Evolutionary conservation across 2,329 filamentous ascomycete genomes (phyloP), one percentile per base, ranked within the genome.

Genomic region (Penicillium sp.): DNA sequence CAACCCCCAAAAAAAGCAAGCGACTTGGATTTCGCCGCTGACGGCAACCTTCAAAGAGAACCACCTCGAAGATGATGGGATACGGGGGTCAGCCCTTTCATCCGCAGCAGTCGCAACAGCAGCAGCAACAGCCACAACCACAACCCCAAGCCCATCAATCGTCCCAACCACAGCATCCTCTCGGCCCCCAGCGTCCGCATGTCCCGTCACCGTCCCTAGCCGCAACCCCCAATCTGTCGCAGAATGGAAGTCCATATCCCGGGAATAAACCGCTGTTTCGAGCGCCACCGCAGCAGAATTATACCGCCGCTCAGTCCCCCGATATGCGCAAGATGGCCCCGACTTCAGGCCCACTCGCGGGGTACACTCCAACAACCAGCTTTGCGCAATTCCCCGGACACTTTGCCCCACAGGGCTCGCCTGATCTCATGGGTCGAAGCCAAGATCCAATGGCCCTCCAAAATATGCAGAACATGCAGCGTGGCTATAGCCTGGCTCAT

Each of bases 261-360:
- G 52, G 55, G 11, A 69, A 64, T 31, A 71, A 62, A 50, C 58
- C 65, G 3, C 50, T 70, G 5, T 67, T 67, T 24, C 67, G 67
- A 5, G 57, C 56, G 18, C 67, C 67, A 26, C 54, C 65, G 10
- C 68, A 70, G 52, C 57, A 68, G 21, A 64, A 61, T 21, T 61
- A 67, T 21, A 46, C 56, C 13, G 23, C 62, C 1, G 51, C 64
- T 14, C 62, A 69, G 40, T 71, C 68, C 11, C 68, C 69, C 2
- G 68, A 71, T 53, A 48, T 70, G 48, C 68, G 68, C 51, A 71
- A 71, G 50, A 70, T 71, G 67, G 65, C 69, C 9, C 67, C 68
- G 16, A 61, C 67, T 2, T 65, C 68, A 0, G 65, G 62, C 13
- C 65, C 69, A n/a, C 46, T 71, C 18, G 61, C 68, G 36, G 68